These are phyloP conservation scores for Cylindricascospora bacillispora DNA, from an alignment of 1,139 yeast genomes.

Conservation along the genomic window DNA sequence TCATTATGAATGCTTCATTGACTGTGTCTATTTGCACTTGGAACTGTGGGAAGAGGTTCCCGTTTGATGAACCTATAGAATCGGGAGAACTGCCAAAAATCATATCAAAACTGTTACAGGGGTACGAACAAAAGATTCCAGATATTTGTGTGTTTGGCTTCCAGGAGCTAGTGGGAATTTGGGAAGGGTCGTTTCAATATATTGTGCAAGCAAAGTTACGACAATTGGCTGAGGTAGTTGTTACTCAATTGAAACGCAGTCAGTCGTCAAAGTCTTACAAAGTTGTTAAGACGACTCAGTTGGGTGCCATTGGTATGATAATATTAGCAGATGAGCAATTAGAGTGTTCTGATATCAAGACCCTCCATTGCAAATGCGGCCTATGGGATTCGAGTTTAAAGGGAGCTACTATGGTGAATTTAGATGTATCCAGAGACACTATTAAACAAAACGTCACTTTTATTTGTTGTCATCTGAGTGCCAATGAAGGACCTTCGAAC, in stretches of 20 bases:
- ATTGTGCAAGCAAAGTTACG: slow-evolving; percentile 31
- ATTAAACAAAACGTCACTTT: too few relatives aligned
- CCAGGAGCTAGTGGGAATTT: slow-evolving; percentile 57
- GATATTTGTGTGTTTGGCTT: slow-evolving; percentile 53
- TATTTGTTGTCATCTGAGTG: slow-evolving; percentile 59
- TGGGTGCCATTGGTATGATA: slow-evolving; percentile 58
- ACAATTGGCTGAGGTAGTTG: slow-evolving; percentile 31
- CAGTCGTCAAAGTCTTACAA: slow-evolving; percentile 32
- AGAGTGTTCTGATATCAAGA: background rate
- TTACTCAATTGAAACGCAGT: slow-evolving; percentile 29
- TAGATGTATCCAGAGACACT: slow-evolving; percentile 27
- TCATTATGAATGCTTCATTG: too few relatives aligned
- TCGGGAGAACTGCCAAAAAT: slow-evolving; percentile 2
- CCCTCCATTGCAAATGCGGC: slow-evolving; percentile 33
- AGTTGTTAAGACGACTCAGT: slow-evolving; percentile 34
- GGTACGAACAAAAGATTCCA: slow-evolving; percentile 8
- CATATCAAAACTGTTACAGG: too few relatives aligned
- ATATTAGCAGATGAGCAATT: slow-evolving; percentile 38
- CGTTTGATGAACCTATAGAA: slow-evolving; percentile 8
- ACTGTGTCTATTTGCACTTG: slow-evolving; percentile 16
- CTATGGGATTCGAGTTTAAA: slow-evolving; percentile 49
- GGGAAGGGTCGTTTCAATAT: slow-evolving; percentile 45
- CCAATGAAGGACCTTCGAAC: slow-evolving; percentile 53
- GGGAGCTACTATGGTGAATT: slow-evolving; percentile 57
- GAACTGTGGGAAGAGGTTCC: slow-evolving; percentile 23